phyloP scores from a whole-genome alignment of 2,329 filamentous ascomycete genomes.

The Microdochium bolleyi region DNA sequence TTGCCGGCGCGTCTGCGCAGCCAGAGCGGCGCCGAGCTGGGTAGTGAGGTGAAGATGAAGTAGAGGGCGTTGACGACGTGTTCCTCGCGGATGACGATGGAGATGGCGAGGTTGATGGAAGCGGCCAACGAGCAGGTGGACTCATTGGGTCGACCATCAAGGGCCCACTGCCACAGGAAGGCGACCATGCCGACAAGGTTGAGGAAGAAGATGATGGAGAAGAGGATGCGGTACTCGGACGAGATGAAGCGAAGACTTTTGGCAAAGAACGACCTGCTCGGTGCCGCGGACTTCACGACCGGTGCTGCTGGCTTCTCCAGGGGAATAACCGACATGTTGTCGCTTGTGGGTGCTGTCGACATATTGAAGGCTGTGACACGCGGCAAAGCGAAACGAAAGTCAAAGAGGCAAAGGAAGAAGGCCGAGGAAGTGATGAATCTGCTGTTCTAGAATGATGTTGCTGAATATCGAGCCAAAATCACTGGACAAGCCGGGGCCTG shows the following conservation, averaged over 20 bases:
- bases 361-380: not conserved
- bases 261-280: not conserved
- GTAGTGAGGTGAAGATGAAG: slow-evolving; percentile 29
- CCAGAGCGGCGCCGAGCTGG: slow-evolving; percentile 31
- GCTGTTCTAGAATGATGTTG: not conserved
- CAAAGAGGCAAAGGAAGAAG: not conserved
- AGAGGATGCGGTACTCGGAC: slow-evolving; percentile 22
- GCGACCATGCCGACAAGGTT: slow-evolving; percentile 15
- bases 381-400: too few species aligned
- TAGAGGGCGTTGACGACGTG: slow-evolving; percentile 39
- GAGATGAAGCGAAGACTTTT: not conserved
- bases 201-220: slow-evolving; percentile 23
- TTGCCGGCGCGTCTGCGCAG: slow-evolving; percentile 37
- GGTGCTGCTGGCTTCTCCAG: not conserved
- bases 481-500: too few species aligned
- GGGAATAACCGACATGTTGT: not conserved
- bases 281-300: not conserved
- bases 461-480: too few species aligned
- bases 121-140: slow-evolving; percentile 4
- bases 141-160: slow-evolving; percentile 3
- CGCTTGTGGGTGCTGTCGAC: not conserved
- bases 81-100: slow-evolving; percentile 37
- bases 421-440: too few species aligned
- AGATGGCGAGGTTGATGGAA: slow-evolving; percentile 27
- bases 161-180: slow-evolving; percentile 2